Evolutionary conservation across 805 yeast species (phyloP), one percentile per base, ranked within the genome.

Genomic region (Zygoascus bituminiphila): DNA sequence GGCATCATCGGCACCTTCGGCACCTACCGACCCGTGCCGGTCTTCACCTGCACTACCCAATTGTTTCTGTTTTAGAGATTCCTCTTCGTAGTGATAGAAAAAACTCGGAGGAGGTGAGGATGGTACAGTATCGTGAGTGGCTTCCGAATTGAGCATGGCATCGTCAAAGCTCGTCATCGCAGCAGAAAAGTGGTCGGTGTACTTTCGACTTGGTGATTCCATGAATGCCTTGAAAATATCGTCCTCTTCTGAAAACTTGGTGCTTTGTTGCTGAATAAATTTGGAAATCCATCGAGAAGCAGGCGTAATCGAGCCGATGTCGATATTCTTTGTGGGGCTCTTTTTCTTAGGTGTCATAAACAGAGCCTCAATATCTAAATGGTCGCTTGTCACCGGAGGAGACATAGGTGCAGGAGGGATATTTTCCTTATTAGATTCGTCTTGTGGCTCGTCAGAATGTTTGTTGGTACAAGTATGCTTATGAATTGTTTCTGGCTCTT

Each of bases 181-280:
- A 4, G 44, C 35, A 9, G 44, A 41, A 15, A 41, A 25, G 12
- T 41, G 44, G 14, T 41, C 44, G 6, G 44, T 41, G 15, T 24
- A 41, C 22, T 36, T 22, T 24, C 40, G 14, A 9, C 38, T 45
- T 5, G 56, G 56, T 12, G 54, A 50, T 24, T 51, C 54, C 31
- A 53, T 42, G 26, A 54, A 51, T 9, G 52, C 48, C 31, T 50
- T 47, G 45, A 54, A 52, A 6, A 54, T 49, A 31, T 54, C 57
- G 8, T 52, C 57, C 7, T 53, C 56, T 25, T 53, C 56, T 20
- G 38, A 15, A 4, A 41, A 42, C 15, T 38, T 17, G 35, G 15
- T 44, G 9, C 37, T 41, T 15, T 29, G 33, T 4, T 40, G 45
- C 12, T 52, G 53, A 20, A 53, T 48, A n/a, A 51, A 37, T 47